Evolutionary conservation across 2,329 filamentous ascomycete genomes (phyloP).

Genomic region (Simplicillium aogashimaense): DNA sequence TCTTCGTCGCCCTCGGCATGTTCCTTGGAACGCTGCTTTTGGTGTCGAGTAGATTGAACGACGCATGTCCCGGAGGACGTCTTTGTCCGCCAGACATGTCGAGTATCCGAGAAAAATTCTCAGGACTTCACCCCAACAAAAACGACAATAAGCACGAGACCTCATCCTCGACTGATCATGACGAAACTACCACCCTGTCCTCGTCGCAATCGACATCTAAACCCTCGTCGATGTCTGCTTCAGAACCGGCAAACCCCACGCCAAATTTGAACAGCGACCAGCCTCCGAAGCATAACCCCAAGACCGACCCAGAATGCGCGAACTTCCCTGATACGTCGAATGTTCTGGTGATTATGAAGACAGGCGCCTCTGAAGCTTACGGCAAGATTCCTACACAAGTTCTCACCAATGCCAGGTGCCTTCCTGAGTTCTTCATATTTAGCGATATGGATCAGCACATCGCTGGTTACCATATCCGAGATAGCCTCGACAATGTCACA

Average conservation of each 20-base stretch:
- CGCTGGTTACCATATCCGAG: constrained; percentile 31
- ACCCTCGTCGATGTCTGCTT: no score
- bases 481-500: constrained; percentile 35
- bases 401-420: constrained; percentile 39
- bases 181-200: no score
- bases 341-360: constrained; percentile 45
- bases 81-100: constrained; percentile 13
- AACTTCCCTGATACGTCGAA: constrained; percentile 33
- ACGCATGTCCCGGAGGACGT: constrained; percentile 17
- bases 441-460: constrained; percentile 43
- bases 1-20: constrained; percentile 15
- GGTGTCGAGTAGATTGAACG: constrained; percentile 19
- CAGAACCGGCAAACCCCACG: no score
- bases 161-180: no score
- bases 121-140: not conserved
- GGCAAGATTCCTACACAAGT: constrained; percentile 43
- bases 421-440: constrained; percentile 44
- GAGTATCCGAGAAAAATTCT: constrained; percentile 3
- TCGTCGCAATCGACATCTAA: no score
- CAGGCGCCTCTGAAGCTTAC: constrained; percentile 44
- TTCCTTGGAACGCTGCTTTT: constrained; percentile 21
- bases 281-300: not conserved
- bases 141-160: no score
- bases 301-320: constrained; percentile 20
- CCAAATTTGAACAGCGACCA: not conserved